Percentiles rank a stretch among this genome's conserved stretches.
These are phyloP conservation scores for Termitomyces sp. DNA, from an alignment of 768 basidiomycete species.

Conservation along the genomic window DNA sequence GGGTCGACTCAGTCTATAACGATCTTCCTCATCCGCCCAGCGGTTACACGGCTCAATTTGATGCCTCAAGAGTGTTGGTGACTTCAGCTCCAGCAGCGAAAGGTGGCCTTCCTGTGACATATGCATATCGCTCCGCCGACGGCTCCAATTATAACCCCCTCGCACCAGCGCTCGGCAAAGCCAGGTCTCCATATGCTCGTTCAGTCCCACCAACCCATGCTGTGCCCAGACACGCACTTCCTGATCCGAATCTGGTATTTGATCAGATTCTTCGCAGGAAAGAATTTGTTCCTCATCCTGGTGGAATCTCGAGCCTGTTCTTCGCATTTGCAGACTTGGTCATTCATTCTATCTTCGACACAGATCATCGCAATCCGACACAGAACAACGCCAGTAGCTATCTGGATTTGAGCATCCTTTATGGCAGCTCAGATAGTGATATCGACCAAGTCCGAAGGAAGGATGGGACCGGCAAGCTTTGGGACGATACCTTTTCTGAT, in stretches of 20 bases:
- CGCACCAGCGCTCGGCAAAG: slow-evolving; percentile 50
- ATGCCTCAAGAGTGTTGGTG: background rate
- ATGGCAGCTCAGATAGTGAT: slow-evolving; percentile 49
- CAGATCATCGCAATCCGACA: slow-evolving; percentile 38
- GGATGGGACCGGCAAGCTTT: slow-evolving; percentile 65
- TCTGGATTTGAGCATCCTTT: slow-evolving; percentile 70
- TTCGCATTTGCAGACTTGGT: slow-evolving; percentile 77
- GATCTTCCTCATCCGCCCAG: slow-evolving; percentile 75
- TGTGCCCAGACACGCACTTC: slow-evolving; percentile 41
- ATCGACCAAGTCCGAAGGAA: slow-evolving; percentile 47
- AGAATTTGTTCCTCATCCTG: slow-evolving; percentile 49
- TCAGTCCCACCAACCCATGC: slow-evolving; percentile 48
- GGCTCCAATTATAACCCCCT: slow-evolving; percentile 56
- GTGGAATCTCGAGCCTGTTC: slow-evolving; percentile 66
- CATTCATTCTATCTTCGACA: slow-evolving; percentile 69
- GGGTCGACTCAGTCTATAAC: slow-evolving; percentile 49
- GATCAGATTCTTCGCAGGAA: slow-evolving; percentile 58
- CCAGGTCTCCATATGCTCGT: slow-evolving; percentile 62
- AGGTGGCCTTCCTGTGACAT: slow-evolving; percentile 22
- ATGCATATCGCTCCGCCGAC: slow-evolving; percentile 53
- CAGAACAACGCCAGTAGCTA: slow-evolving; percentile 69
- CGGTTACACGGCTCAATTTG: slow-evolving; percentile 34
- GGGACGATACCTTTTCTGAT: slow-evolving; percentile 68
- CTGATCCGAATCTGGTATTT: slow-evolving; percentile 64
- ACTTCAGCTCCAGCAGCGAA: slow-evolving; percentile 1